These are phyloP conservation scores for Abrus pulchellus DNA, from an alignment of 306 rosid genomes.

Conservation along the genomic window DNA sequence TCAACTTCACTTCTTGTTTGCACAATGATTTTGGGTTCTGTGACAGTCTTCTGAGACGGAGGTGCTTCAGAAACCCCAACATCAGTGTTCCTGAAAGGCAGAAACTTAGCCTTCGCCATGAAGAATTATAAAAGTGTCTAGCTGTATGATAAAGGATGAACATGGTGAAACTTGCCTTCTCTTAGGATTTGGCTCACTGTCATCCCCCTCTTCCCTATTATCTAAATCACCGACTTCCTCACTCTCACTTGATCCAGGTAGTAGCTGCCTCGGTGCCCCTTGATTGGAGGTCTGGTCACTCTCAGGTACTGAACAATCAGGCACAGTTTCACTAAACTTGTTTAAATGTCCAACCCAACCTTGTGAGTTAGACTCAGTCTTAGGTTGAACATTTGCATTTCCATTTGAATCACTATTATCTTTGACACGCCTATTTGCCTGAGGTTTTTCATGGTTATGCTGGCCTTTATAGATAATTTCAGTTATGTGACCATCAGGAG, in stretches of 20 bases:
- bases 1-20: conserved; percentile 96
- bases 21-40: conserved; percentile 95
- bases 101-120: conserved; percentile 22
- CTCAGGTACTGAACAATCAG: conserved; percentile 53
- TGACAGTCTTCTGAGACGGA: conserved; percentile 78
- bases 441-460: conserved; percentile 92
- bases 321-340: conserved; percentile 56
- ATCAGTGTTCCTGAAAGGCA: conserved; percentile 75
- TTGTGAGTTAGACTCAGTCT: conserved; percentile 68
- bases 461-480: conserved; percentile 96
- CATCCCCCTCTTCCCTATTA: conserved; percentile 68
- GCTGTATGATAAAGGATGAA: conserved; percentile 30
- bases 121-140: conserved; percentile 17
- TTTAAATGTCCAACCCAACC: conserved; percentile 63
- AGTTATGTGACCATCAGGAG: conserved; percentile 84
- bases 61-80: conserved; percentile 65
- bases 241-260: conserved; percentile 71
- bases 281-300: conserved; percentile 59
- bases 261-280: conserved; percentile 56
- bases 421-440: conserved; percentile 71
- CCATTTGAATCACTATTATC: conserved; percentile 73
- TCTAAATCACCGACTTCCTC: conserved; percentile 72
- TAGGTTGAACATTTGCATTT: conserved; percentile 57
- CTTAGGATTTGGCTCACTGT: conserved; percentile 79
- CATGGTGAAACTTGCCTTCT: conserved; percentile 66